These are phyloP conservation scores for Cutaneotrichosporon sp. DNA, from an alignment of 1,284 basidiomycete genomes.

Conservation along the genomic window DNA sequence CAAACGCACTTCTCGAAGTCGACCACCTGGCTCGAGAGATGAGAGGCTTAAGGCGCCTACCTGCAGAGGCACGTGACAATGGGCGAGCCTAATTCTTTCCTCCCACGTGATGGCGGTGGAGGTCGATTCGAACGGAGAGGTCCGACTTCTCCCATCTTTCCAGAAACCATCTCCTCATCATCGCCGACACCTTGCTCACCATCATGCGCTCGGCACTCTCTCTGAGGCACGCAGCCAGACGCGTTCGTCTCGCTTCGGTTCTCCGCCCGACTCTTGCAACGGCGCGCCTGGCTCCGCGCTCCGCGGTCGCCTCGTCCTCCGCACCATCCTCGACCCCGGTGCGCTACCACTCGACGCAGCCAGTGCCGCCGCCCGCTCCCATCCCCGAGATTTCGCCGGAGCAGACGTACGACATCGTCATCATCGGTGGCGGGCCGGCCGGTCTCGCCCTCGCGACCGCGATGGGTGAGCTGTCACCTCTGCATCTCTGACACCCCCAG, in stretches of 20 bases:
- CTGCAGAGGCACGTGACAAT: too few species aligned
- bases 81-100: not conserved
- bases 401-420: slow-evolving; percentile 72
- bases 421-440: slow-evolving; percentile 91
- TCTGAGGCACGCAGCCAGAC: not conserved
- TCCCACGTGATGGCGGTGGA: not conserved
- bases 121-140: not conserved
- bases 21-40: not conserved
- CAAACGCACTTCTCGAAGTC: not conserved
- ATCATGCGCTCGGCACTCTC: slow-evolving; percentile 7
- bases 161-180: not conserved
- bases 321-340: not conserved
- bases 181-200: not conserved
- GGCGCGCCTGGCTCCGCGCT: slow-evolving; percentile 1
- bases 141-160: not conserved
- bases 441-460: slow-evolving; percentile 88
- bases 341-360: slow-evolving; percentile 8
- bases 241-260: not conserved
- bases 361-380: slow-evolving; percentile 3
- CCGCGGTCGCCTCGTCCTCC: slow-evolving; percentile 2
- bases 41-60: too few species aligned
- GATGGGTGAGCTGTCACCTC: slow-evolving; percentile 61
- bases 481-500: slow-evolving; percentile 11
- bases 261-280: not conserved
- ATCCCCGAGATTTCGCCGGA: slow-evolving; percentile 28